Conservation (phyloP, 148 eudicot genomes). For the Drosera capensis region DNA sequence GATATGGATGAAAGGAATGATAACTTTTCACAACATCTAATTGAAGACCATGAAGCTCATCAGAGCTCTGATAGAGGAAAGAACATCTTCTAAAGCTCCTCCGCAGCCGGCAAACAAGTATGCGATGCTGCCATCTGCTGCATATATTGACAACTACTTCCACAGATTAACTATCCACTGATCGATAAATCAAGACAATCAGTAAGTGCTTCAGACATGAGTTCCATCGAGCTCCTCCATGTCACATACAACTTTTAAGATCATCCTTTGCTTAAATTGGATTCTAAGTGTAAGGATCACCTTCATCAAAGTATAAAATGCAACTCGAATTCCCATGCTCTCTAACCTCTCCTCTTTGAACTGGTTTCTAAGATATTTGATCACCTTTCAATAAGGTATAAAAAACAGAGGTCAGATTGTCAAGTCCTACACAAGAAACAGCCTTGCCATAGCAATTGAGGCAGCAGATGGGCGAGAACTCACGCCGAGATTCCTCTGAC, state of each 20-base stretch:
- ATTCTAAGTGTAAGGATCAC: too few relatives aligned
- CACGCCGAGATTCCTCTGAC: conserved; percentile 48
- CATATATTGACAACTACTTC: background rate
- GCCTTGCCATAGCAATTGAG: conserved; percentile 94
- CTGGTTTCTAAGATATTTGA: conserved; percentile 17
- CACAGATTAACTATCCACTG: too few relatives aligned
- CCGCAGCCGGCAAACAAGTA: conserved; percentile 11
- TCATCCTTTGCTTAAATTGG: too few relatives aligned
- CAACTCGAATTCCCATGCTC: too few relatives aligned
- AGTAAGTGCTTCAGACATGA: too few relatives aligned
- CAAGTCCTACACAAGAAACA: conserved; percentile 32
- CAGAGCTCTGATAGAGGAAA: conserved; percentile 11
- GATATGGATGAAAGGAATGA: conserved; percentile 7
- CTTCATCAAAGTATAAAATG: conserved; percentile 17
- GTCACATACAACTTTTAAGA: conserved; percentile 12
- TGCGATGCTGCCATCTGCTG: conserved; percentile 10
- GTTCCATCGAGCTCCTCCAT: background rate
- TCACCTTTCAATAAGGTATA: conserved; percentile 22
- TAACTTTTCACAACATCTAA: conserved; percentile 13
- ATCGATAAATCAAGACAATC: too few relatives aligned
- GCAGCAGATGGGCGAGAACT: conserved; percentile 56
- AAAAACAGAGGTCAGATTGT: conserved; percentile 32
- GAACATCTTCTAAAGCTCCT: conserved; percentile 25
- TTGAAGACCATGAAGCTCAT: conserved; percentile 12
- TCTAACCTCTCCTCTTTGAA: conserved; percentile 15